Evolutionary conservation across 192 early-diverging fungal genomes (phyloP), one percentile per base, ranked within the genome.

Genomic region (Linnemannia schmuckeri): DNA sequence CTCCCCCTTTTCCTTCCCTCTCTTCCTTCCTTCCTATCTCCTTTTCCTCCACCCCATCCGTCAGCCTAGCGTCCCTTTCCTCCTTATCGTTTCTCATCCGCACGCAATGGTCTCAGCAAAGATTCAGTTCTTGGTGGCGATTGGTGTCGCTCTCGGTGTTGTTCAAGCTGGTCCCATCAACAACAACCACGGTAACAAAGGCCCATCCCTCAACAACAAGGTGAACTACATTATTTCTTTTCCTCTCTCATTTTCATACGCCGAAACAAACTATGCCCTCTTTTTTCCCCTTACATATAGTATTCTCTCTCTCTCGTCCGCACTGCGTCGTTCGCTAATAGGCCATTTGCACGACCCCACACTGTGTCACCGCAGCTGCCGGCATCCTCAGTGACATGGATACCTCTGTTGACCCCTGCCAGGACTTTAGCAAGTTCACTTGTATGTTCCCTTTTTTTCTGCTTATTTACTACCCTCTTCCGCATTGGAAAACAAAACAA

Each of bases 391-490:
- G 40, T 1, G 90, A 89, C 42, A 88, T 95, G 61, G 88, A 94
- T 71, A 44, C 80, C 1, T 75, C 74, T 18, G 89, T 76, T 0
- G 91, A 94, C 88, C 94, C 94, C 6, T 95, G 94, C 61, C 78
- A 87, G 24, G 94, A 95, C 77, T 95, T 95, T 78, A 93, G 88
- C 75, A 83, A 93, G 72, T 95, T 87, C 80, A 82, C 88, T 41
- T 92, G 93, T 94, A 91, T 80, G 72, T 76, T 15, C 41, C 52
- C 6, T n/a, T 69, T 38, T 3, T 37, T 20, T n/a, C 2, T 18
- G 61, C 12, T 55, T n/a, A n/a, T n/a, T 27, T n/a, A 37, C 3
- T 37, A n/a, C 4, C 42, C 42, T 44, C 10, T 44, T 5, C 10
- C 42, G 9, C 42, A 12, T 44, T 44, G 42, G 0, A 44, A 44